phyloP scores from a whole-genome alignment of 257 asterid genomes.

The Henckelia pumila region DNA sequence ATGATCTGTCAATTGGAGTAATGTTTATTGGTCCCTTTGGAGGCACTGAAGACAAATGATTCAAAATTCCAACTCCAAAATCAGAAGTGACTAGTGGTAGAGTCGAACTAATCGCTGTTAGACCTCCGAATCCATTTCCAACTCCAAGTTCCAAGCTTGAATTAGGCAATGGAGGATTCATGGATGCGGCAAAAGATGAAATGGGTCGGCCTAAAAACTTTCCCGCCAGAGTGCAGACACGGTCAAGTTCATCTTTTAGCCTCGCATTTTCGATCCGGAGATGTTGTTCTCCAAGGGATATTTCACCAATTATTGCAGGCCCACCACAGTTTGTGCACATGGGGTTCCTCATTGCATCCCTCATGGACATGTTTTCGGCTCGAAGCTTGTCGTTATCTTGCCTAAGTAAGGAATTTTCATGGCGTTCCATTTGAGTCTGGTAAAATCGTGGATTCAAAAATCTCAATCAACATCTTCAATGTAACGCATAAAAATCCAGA shows the following conservation, averaged over 20 bases:
- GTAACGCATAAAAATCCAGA: background rate
- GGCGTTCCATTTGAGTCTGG: constrained; percentile 59
- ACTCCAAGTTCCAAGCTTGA: constrained; percentile 51
- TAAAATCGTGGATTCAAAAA: constrained; percentile 21
- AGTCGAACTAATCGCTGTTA: constrained; percentile 22
- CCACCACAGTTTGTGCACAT: constrained; percentile 56
- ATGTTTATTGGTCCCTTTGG: constrained; percentile 4
- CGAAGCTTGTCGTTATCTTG: constrained; percentile 57
- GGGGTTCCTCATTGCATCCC: constrained; percentile 58
- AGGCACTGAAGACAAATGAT: constrained; percentile 21
- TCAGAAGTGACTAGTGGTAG: constrained; percentile 40
- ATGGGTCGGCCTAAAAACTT: constrained; percentile 55
- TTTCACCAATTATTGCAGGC: constrained; percentile 53
- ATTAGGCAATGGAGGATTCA: constrained; percentile 44
- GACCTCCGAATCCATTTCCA: constrained; percentile 39
- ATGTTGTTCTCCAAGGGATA: constrained; percentile 57
- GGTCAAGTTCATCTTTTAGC: constrained; percentile 52
- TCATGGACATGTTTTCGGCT: constrained; percentile 52
- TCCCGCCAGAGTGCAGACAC: constrained; percentile 54
- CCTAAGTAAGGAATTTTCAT: constrained; percentile 48
- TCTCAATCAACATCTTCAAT: background rate
- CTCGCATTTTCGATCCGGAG: constrained; percentile 50
- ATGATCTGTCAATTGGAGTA: constrained; percentile 35
- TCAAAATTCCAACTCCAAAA: constrained; percentile 39
- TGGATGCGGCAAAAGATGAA: constrained; percentile 30